These are phyloP conservation scores for Neofusicoccum sp. DNA, from an alignment of 2,329 filamentous ascomycete genomes.

Conservation along the genomic window DNA sequence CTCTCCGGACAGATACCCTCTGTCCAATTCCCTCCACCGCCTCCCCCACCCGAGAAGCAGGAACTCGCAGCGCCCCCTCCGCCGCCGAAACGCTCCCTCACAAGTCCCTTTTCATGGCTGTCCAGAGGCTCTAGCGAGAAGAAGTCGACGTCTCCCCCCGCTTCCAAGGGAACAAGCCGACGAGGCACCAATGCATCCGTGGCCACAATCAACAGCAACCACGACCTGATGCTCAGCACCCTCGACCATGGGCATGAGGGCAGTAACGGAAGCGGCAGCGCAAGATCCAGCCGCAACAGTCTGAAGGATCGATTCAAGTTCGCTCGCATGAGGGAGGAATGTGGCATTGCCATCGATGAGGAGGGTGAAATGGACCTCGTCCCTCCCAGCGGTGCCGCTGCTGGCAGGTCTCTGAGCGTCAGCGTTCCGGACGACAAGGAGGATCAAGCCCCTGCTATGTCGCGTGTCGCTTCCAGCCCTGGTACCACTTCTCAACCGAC, in stretches of 20 bases:
- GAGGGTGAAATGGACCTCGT: constrained; percentile 47
- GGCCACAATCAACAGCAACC: constrained; percentile 74
- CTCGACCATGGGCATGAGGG: constrained; percentile 53
- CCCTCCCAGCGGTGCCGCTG: constrained; percentile 20
- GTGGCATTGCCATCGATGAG: constrained; percentile 36
- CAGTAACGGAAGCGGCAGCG: constrained; percentile 26
- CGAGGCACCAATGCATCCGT: constrained; percentile 80
- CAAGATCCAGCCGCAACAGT: constrained; percentile 38
- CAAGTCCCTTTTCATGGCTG: constrained; percentile 84
- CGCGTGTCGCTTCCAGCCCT: constrained; percentile 29
- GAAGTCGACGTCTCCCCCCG: constrained; percentile 57
- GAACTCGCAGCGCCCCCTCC: constrained; percentile 37
- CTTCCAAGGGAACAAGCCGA: constrained; percentile 48
- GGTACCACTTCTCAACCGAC: constrained; percentile 55
- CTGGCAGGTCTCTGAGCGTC: constrained; percentile 39
- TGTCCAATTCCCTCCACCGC: constrained; percentile 49
- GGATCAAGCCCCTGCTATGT: constrained; percentile 31
- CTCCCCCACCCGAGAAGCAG: constrained; percentile 28
- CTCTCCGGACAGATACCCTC: constrained; percentile 70
- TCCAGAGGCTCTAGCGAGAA: constrained; percentile 63
- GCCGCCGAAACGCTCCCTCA: constrained; percentile 65
- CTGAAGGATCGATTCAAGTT: constrained; percentile 48
- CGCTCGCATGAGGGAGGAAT: constrained; percentile 46
- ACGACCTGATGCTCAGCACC: constrained; percentile 73
- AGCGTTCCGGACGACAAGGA: constrained; percentile 50